phyloP scores from a whole-genome alignment of 495 filamentous ascomycete genomes.

The Monascus purpureus region DNA sequence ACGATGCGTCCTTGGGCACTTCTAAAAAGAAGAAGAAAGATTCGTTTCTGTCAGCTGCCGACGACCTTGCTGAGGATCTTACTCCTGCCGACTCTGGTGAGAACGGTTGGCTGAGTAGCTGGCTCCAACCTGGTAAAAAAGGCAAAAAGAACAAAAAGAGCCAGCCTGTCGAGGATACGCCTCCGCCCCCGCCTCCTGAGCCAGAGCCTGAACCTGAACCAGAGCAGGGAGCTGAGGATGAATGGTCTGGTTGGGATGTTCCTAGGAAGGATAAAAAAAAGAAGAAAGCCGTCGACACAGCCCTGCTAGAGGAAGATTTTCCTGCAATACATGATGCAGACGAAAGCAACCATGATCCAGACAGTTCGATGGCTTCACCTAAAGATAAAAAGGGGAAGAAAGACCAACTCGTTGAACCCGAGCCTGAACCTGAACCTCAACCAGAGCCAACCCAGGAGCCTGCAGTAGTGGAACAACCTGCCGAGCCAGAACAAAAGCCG shows the following conservation, averaged over 20 bases:
- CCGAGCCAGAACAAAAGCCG: constrained; percentile 15
- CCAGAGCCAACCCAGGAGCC: not conserved
- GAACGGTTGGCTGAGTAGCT: not conserved
- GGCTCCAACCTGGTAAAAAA: not conserved
- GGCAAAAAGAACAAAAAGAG: not conserved
- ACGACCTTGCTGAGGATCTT: not conserved
- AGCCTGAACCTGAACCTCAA: too few species aligned
- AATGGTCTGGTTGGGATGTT: too few species aligned
- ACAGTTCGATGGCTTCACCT: too few species aligned
- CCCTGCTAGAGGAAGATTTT: too few species aligned
- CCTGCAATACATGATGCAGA: too few species aligned
- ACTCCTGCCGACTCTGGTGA: not conserved
- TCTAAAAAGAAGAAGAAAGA: not conserved
- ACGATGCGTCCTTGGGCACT: too few species aligned
- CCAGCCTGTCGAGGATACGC: too few species aligned
- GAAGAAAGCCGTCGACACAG: not conserved
- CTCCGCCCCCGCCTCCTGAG: too few species aligned
- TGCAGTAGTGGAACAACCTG: constrained; percentile 7
- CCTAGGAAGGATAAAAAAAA: too few species aligned
- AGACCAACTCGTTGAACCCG: too few species aligned
- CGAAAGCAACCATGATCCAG: too few species aligned
- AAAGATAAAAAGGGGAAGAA: too few species aligned
- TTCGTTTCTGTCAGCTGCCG: not conserved
- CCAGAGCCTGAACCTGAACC: constrained; percentile 3
- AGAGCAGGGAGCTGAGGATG: constrained; percentile 10